Percentiles rank a stretch among this genome's conserved stretches.
Conservation (phyloP, 257 asterid species). For the Handroanthus guayacan region DNA sequence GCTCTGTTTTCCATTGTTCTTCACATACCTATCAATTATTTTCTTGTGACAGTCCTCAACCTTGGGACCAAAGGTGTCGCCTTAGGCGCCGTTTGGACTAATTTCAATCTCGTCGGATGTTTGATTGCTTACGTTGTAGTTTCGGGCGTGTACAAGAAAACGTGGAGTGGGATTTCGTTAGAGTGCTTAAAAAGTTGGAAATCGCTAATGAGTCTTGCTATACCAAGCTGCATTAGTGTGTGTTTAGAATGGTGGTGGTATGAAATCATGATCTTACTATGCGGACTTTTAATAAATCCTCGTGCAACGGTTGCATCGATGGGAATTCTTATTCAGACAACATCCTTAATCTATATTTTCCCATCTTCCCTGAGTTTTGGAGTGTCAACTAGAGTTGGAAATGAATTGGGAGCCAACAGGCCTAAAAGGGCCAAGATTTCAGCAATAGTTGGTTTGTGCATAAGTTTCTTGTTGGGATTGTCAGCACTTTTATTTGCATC, state of each 20-base stretch:
- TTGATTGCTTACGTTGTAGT: constrained; percentile 44
- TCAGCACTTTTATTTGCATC: constrained; percentile 46
- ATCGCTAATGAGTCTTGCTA: constrained; percentile 45
- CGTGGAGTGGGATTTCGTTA: constrained; percentile 48
- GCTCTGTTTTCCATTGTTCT: constrained; percentile 46
- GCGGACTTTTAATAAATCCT: constrained; percentile 57
- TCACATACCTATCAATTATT: constrained; percentile 57
- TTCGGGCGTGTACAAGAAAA: constrained; percentile 44
- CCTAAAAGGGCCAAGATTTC: constrained; percentile 49
- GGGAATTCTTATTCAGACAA: constrained; percentile 70
- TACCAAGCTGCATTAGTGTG: constrained; percentile 68
- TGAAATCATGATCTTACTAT: constrained; percentile 63
- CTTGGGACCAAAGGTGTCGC: constrained; percentile 65
- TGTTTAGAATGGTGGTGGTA: constrained; percentile 82
- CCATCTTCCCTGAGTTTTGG: constrained; percentile 66
- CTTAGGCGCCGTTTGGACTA: constrained; percentile 61
- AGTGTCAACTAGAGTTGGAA: constrained; percentile 65
- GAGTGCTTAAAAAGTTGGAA: constrained; percentile 51
- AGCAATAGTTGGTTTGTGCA: constrained; percentile 47
- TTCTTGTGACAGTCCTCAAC: constrained; percentile 50
- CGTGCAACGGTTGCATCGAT: constrained; percentile 64
- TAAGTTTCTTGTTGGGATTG: constrained; percentile 50
- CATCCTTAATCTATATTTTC: constrained; percentile 63
- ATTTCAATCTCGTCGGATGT: constrained; percentile 53
- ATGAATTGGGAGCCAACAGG: constrained; percentile 59